Evolutionary conservation across 140 eudicot species (phyloP).

Genomic region (Cichorium intybus): DNA sequence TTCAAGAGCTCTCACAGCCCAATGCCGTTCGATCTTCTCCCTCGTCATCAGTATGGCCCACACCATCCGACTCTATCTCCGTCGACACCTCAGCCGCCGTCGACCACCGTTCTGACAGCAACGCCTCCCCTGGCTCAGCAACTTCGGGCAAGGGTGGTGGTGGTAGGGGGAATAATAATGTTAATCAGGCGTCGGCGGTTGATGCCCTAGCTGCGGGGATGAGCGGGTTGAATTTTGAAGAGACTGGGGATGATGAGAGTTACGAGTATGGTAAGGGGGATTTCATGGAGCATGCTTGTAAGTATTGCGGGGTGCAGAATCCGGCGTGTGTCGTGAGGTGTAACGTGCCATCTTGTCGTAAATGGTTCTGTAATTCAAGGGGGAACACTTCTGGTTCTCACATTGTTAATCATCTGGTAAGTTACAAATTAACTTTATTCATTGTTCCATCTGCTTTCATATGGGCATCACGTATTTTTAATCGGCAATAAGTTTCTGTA

Average conservation of each 20-base stretch:
- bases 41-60: conserved; percentile 62
- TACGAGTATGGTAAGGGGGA: conserved; percentile 82
- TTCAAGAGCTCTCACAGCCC: conserved; percentile 83
- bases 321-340: conserved; percentile 99
- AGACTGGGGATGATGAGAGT: conserved; percentile 84
- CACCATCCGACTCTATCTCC: conserved; percentile 65
- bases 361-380: conserved; percentile 97
- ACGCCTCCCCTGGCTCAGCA: conserved; percentile 50
- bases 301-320: conserved; percentile 93
- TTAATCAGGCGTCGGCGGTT: conserved; percentile 64
- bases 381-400: conserved; percentile 98
- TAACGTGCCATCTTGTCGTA: conserved; percentile 93
- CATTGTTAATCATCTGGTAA: conserved; percentile 82
- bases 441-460: background rate
- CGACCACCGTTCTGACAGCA: conserved; percentile 53
- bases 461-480: background rate
- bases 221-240: conserved; percentile 96
- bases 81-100: conserved; percentile 40
- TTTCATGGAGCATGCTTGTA: conserved; percentile 84
- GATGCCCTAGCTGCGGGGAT: conserved; percentile 93
- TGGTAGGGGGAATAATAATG: conserved; percentile 29
- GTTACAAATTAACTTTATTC: background rate
- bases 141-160: conserved; percentile 46
- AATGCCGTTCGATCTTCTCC: conserved; percentile 50
- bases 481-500: background rate